Evolutionary conservation across 2,329 filamentous ascomycete genomes (phyloP).

Genomic region (Neofusicoccum ribis): DNA sequence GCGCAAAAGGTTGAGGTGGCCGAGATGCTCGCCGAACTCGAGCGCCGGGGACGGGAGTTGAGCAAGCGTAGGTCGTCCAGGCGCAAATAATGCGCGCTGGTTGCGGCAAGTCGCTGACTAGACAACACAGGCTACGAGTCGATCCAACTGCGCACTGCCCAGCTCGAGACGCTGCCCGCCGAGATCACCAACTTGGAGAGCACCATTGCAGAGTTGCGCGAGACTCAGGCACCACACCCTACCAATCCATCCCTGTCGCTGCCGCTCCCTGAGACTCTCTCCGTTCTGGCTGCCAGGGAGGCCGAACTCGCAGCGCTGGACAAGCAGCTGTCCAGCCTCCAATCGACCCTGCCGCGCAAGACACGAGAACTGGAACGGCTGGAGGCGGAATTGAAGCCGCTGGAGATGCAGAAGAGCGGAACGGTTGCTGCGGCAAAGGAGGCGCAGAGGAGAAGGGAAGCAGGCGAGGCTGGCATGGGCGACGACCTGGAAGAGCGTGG

Average conservation of each 20-base stretch:
- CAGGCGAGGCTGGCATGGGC: conserved; percentile 62
- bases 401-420: conserved; percentile 67
- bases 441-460: conserved; percentile 66
- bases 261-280: conserved; percentile 45
- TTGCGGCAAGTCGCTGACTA: not conserved
- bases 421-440: conserved; percentile 69
- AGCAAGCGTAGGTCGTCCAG: conserved; percentile 46
- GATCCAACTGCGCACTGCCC: conserved; percentile 53
- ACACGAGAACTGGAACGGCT: conserved; percentile 67
- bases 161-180: conserved; percentile 52
- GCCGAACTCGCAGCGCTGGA: conserved; percentile 44
- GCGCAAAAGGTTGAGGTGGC: conserved; percentile 77
- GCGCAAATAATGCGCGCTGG: not conserved
- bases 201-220: conserved; percentile 49
- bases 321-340: conserved; percentile 50
- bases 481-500: conserved; percentile 76
- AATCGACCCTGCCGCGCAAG: conserved; percentile 64
- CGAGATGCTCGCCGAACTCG: conserved; percentile 69
- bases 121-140: conserved; percentile 51
- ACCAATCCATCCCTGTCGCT: conserved; percentile 44
- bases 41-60: conserved; percentile 62
- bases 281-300: conserved; percentile 42
- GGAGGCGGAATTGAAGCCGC: conserved; percentile 64
- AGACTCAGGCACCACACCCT: conserved; percentile 35
- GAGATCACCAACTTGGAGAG: conserved; percentile 55